Conservation (phyloP, 495 filamentous ascomycete genomes). For the Saxispiralis lemnorum region DNA sequence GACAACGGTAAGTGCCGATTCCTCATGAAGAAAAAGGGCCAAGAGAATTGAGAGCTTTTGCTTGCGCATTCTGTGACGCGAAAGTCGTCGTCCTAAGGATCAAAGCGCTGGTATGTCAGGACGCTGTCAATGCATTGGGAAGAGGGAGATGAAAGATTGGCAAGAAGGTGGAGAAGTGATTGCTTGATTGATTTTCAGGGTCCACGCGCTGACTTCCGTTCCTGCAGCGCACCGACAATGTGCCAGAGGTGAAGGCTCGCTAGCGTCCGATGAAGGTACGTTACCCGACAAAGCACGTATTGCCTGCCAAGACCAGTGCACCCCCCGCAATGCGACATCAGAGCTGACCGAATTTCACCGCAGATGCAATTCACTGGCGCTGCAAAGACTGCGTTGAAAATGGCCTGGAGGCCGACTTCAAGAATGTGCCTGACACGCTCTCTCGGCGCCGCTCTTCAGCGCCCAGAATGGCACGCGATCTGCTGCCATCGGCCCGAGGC, state of each 20-base stretch:
- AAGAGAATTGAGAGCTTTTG: not conserved
- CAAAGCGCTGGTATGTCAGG: too few species aligned
- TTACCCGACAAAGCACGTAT: too few species aligned
- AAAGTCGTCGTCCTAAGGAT: too few species aligned
- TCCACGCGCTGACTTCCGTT: constrained; percentile 23
- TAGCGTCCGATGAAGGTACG: constrained; percentile 52
- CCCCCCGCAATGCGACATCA: not conserved
- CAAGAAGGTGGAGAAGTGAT: not conserved
- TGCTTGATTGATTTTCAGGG: constrained; percentile 9
- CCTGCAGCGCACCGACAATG: constrained; percentile 79
- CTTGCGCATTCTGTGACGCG: constrained; percentile 9
- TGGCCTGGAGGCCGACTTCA: constrained; percentile 33
- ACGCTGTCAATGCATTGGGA: not conserved
- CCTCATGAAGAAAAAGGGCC: too few species aligned
- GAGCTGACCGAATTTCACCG: constrained; percentile 6
- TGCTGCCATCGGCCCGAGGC: constrained; percentile 56
- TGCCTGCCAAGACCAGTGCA: constrained; percentile 10
- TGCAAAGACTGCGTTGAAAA: constrained; percentile 61
- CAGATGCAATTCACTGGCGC: constrained; percentile 54
- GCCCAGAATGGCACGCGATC: constrained; percentile 40
- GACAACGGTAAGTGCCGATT: constrained; percentile 59
- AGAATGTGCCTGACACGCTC: constrained; percentile 17
- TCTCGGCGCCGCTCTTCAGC: constrained; percentile 25
- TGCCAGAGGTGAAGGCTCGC: constrained; percentile 58
- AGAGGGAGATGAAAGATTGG: not conserved